Evolutionary conservation across 163 green algal species (phyloP).

Genomic region (Coccomyxa subellipsoidea): DNA sequence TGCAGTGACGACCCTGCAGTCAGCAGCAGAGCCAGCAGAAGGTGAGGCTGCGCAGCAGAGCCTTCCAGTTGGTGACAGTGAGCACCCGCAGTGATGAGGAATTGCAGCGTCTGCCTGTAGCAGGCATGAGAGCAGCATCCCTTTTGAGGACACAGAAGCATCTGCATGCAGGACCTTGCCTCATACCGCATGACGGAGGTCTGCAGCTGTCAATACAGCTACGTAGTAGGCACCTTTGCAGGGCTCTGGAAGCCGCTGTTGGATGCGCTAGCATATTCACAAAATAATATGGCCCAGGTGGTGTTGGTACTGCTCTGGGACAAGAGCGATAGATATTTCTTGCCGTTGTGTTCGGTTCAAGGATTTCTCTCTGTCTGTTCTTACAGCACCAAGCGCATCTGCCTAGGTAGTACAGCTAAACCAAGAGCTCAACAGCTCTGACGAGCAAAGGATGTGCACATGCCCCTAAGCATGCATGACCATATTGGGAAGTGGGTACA

Average conservation of each 20-base stretch:
- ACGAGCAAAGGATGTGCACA: not conserved
- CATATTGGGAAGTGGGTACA: not conserved
- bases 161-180: not conserved
- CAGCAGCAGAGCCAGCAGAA: not conserved
- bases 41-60: not conserved
- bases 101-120: not conserved
- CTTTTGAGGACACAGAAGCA: not conserved
- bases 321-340: no score
- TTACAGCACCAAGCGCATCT: no score
- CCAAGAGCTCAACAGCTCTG: not conserved
- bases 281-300: no score
- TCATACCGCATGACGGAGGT: no score
- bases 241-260: no score
- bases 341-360: no score
- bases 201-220: not conserved
- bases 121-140: not conserved
- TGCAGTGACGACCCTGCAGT: not conserved
- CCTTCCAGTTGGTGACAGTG: not conserved
- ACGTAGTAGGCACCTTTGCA: not conserved
- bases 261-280: no score
- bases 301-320: no score
- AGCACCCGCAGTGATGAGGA: not conserved
- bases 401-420: no score
- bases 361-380: no score
- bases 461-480: not conserved